Conservation (phyloP, 2,329 filamentous ascomycete genomes). For the Chrysosporium queenslandicum region DNA sequence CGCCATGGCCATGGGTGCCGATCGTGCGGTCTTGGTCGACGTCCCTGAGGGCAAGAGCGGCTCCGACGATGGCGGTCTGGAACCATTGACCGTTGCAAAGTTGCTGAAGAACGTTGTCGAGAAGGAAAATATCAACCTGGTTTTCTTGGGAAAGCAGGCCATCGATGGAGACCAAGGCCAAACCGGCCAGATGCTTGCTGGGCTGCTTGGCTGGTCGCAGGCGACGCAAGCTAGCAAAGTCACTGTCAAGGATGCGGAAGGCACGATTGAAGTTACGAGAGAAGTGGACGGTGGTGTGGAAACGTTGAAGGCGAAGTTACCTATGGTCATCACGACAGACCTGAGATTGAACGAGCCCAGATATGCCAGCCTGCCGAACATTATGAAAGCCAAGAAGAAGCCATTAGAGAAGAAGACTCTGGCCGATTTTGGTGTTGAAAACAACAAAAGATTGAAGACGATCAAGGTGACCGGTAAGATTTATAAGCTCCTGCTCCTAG, state of each 20-base stretch:
- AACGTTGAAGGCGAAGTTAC: constrained; percentile 74
- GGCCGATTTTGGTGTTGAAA: constrained; percentile 68
- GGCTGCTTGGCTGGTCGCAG: constrained; percentile 82
- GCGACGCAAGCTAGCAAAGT: constrained; percentile 88
- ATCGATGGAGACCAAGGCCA: constrained; percentile 94
- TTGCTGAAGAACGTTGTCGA: constrained; percentile 69
- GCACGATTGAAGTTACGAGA: constrained; percentile 64
- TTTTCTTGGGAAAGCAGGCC: constrained; percentile 92
- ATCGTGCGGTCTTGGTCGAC: constrained; percentile 83
- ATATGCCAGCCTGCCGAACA: constrained; percentile 92
- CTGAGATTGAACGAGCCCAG: constrained; percentile 87
- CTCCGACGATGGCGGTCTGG: constrained; percentile 53
- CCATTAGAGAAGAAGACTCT: constrained; percentile 84
- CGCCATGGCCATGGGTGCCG: constrained; percentile 97
- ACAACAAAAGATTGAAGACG: constrained; percentile 69
- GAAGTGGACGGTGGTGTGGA: constrained; percentile 95
- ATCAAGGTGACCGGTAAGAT: constrained; percentile 67
- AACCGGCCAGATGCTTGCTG: constrained; percentile 97
- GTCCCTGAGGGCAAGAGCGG: constrained; percentile 53
- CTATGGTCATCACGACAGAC: constrained; percentile 92
- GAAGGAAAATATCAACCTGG: constrained; percentile 78
- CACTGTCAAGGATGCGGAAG: constrained; percentile 57
- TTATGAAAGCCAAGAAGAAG: constrained; percentile 99
- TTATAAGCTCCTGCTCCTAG: background rate
- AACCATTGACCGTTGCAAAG: constrained; percentile 89